Evolutionary conservation across 208 protist species (phyloP).

Genomic region (Trypanosoma mega): DNA sequence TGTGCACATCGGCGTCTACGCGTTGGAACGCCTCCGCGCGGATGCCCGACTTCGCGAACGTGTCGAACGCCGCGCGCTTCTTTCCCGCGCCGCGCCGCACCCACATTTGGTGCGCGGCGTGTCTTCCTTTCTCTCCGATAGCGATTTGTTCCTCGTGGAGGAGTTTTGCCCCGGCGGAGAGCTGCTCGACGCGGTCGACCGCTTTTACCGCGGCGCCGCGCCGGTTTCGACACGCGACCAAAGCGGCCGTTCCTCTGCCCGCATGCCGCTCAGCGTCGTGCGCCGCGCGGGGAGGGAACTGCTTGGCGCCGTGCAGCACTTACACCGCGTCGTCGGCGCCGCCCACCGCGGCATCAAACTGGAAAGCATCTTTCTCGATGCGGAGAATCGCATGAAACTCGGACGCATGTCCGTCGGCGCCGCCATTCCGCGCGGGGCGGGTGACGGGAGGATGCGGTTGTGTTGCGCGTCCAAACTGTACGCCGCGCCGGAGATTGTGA

Average conservation of each 20-base stretch:
- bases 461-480: constrained; percentile 88
- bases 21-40: constrained; percentile 47
- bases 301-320: constrained; percentile 44
- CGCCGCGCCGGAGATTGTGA: constrained; percentile 92
- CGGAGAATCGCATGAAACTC: constrained; percentile 42
- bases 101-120: constrained; percentile 38
- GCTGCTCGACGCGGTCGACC: constrained; percentile 50
- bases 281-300: constrained; percentile 48
- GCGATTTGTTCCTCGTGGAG: constrained; percentile 62
- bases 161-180: constrained; percentile 58
- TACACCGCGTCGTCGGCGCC: constrained; percentile 54
- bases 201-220: constrained; percentile 20
- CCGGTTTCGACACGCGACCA: background rate
- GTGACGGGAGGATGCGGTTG: constrained; percentile 40
- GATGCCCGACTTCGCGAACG: constrained; percentile 45
- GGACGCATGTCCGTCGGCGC: constrained; percentile 59
- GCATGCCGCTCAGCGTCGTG: constrained; percentile 28
- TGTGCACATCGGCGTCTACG: constrained; percentile 62
- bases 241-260: background rate
- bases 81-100: constrained; percentile 35
- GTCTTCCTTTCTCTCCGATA: constrained; percentile 43
- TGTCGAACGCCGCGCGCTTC: constrained; percentile 62
- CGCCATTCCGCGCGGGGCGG: constrained; percentile 14
- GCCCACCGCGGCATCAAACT: constrained; percentile 81
- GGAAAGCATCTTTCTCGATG: constrained; percentile 65